Percentiles rank a stretch among this genome's conserved stretches.
These are phyloP conservation scores for Mycena latifolia DNA, from an alignment of 768 basidiomycete species.

Conservation along the genomic window DNA sequence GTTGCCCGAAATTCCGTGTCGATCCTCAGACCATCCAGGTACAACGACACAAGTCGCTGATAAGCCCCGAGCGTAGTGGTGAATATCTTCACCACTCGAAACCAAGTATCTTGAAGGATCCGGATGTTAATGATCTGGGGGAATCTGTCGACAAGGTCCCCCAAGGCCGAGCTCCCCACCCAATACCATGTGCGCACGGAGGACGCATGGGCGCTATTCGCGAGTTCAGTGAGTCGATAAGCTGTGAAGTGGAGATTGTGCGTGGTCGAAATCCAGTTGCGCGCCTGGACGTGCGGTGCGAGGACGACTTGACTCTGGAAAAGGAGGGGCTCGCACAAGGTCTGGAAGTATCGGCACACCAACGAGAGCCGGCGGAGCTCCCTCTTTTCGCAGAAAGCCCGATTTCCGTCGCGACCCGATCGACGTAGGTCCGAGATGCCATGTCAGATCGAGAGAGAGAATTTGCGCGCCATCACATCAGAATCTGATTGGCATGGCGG, in stretches of 20 bases:
- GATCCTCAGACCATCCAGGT: not conserved
- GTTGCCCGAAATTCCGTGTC: not conserved
- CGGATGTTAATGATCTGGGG: not conserved
- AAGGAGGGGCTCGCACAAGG: not conserved
- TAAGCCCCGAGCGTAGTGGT: not conserved
- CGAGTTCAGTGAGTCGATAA: not conserved
- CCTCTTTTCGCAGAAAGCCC: not conserved
- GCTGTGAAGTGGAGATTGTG: not conserved
- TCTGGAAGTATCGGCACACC: not conserved
- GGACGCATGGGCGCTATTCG: not conserved
- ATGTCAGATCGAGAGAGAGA: too few relatives aligned
- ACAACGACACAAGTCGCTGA: not conserved
- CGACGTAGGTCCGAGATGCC: too few relatives aligned
- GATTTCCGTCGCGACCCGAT: not conserved
- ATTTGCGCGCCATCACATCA: too few relatives aligned
- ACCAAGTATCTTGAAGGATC: not conserved
- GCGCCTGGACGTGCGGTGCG: not conserved
- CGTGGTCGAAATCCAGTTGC: not conserved
- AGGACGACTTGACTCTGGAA: not conserved
- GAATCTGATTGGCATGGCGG: too few relatives aligned
- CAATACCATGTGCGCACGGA: conserved; percentile 1
- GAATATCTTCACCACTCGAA: not conserved
- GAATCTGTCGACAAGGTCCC: not conserved
- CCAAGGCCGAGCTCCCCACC: not conserved
- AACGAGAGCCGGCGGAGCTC: not conserved